Conservation (phyloP, 2,329 filamentous ascomycete species). For the Emergomyces africanus region DNA sequence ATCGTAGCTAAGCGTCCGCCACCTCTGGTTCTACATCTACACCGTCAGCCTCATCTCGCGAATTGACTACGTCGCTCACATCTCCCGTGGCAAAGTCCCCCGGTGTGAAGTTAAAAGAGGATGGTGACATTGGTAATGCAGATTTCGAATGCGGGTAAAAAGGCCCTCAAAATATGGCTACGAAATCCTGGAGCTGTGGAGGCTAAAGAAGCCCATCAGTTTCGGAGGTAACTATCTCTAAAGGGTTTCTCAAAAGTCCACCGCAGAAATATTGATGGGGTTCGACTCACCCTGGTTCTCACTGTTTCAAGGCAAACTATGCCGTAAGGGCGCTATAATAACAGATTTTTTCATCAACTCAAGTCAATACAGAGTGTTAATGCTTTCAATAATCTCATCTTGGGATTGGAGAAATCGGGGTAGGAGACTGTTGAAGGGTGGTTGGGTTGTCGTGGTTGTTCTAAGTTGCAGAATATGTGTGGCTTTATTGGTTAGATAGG, state of each 20-base stretch:
- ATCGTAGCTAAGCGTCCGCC: conserved; percentile 43
- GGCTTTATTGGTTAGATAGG: not conserved
- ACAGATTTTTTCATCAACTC: too few species aligned
- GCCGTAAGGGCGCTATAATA: too few species aligned
- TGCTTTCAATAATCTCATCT: too few species aligned
- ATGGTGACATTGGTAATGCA: not conserved
- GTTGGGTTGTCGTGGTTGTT: too few species aligned
- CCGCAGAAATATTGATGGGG: not conserved
- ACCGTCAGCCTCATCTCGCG: not conserved
- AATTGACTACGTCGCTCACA: not conserved
- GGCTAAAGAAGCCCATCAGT: not conserved
- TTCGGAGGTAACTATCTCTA: not conserved
- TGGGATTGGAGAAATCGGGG: too few species aligned
- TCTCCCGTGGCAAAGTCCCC: not conserved
- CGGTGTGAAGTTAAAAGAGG: not conserved
- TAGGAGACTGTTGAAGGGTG: too few species aligned
- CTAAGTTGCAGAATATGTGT: too few species aligned
- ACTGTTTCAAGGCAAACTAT: too few species aligned
- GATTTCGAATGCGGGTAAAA: not conserved
- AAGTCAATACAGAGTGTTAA: too few species aligned
- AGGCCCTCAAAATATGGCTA: not conserved
- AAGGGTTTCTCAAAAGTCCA: not conserved
- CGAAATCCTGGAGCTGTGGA: not conserved
- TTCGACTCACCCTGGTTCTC: not conserved
- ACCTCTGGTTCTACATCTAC: conserved; percentile 55